Conservation (phyloP, 345 rosid genomes). For the Aquilaria malaccensis region DNA sequence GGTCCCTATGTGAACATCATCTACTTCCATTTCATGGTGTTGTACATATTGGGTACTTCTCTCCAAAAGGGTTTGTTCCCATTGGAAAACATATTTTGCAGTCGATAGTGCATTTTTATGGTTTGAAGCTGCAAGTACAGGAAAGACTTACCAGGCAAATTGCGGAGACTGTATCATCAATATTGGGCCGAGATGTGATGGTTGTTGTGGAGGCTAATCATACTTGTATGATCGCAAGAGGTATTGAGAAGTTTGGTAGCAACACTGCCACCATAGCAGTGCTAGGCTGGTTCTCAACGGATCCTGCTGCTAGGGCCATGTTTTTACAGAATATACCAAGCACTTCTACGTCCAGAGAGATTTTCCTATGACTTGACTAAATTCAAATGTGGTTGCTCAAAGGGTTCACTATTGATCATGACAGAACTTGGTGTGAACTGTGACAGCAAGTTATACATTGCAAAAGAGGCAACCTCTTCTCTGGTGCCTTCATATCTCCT, state of each 20-base stretch:
- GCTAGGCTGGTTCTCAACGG: constrained; percentile 69
- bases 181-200: constrained; percentile 76
- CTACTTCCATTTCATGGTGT: constrained; percentile 93
- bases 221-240: constrained; percentile 92
- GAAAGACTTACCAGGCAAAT: constrained; percentile 91
- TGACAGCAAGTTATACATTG: no score
- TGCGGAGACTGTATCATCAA: constrained; percentile 65
- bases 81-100: constrained; percentile 48
- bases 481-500: no score
- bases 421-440: no score
- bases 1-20: constrained; percentile 98
- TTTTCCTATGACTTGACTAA: constrained; percentile 3
- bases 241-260: constrained; percentile 90
- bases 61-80: constrained; percentile 37
- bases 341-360: constrained; percentile 16
- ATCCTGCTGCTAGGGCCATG: constrained; percentile 42
- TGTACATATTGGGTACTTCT: constrained; percentile 76
- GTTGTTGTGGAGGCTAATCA: constrained; percentile 90
- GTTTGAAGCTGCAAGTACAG: constrained; percentile 97
- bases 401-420: no score
- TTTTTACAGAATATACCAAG: constrained; percentile 57
- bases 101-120: constrained; percentile 74
- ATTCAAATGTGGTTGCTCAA: no score
- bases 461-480: no score
- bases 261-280: constrained; percentile 78